Percentiles rank a stretch among this genome's conserved stretches.
Conservation (phyloP, 768 basidiomycete genomes). For the Mycena venus region DNA sequence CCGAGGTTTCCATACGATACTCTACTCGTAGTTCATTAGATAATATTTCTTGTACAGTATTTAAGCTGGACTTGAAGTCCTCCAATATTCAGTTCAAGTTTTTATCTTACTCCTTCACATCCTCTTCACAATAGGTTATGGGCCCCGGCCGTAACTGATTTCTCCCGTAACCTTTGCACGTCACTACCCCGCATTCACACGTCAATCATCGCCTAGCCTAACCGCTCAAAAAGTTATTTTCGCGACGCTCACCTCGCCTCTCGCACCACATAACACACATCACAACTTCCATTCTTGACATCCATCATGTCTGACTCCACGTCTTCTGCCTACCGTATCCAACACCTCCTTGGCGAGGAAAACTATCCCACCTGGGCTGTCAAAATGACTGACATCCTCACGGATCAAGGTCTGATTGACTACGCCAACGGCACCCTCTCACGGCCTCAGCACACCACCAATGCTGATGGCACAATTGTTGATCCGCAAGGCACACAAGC, state of each 20-base stretch:
- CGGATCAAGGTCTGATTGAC: constrained; percentile 32
- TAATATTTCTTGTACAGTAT: constrained; percentile 9
- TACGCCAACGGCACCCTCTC: constrained; percentile 13
- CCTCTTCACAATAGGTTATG: no score
- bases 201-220: not conserved
- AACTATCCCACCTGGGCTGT: no score
- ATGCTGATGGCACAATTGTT: not conserved
- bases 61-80: not conserved
- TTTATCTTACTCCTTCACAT: no score
- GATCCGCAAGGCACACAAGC: no score
- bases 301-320: constrained; percentile 29
- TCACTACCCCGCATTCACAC: not conserved
- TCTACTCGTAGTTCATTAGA: not conserved
- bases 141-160: constrained; percentile 10
- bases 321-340: constrained; percentile 32
- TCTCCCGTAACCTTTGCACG: not conserved
- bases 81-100: no score
- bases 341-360: no score
- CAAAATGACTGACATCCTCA: constrained; percentile 43
- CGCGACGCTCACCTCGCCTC: constrained; percentile 21
- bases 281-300: no score
- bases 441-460: not conserved
- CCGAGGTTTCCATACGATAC: no score
- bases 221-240: constrained; percentile 17
- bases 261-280: no score